These are phyloP conservation scores for Salix brachista DNA, from an alignment of 345 rosid genomes.

Conservation along the genomic window DNA sequence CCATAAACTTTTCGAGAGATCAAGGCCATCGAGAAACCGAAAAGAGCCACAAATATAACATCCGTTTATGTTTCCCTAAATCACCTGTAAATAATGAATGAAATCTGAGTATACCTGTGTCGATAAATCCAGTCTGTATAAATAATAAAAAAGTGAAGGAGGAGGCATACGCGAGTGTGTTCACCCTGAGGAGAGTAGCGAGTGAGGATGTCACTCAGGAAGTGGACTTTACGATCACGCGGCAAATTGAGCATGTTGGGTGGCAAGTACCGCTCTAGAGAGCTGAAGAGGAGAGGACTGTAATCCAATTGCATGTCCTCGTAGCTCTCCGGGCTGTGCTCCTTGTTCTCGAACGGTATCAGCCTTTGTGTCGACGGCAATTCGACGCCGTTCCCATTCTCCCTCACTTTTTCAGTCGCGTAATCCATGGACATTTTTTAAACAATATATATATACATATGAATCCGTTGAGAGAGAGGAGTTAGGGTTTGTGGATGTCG, in stretches of 20 bases:
- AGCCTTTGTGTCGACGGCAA: constrained; percentile 40
- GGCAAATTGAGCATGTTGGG: constrained; percentile 42
- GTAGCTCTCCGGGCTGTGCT: constrained; percentile 73
- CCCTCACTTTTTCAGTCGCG: constrained; percentile 15
- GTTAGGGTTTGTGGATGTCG: no score
- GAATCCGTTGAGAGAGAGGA: neutral
- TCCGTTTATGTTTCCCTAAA: neutral
- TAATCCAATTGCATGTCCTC: constrained; percentile 69
- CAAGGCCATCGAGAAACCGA: neutral
- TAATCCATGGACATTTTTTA: constrained; percentile 1
- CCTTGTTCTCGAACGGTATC: constrained; percentile 49
- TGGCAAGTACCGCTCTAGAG: constrained; percentile 81
- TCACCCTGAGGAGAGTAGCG: constrained; percentile 78
- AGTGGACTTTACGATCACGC: constrained; percentile 52
- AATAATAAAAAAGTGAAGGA: neutral
- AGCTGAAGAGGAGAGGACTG: constrained; percentile 67
- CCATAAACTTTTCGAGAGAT: neutral
- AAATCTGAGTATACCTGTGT: neutral
- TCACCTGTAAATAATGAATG: neutral
- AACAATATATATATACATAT: neutral
- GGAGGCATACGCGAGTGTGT: constrained; percentile 54
- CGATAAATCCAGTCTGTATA: neutral
- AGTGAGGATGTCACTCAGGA: constrained; percentile 61
- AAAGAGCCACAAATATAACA: neutral
- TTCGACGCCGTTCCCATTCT: constrained; percentile 39